Percentiles rank a stretch among this genome's conserved stretches.
phyloP scores from a whole-genome alignment of 2,329 filamentous ascomycete species.

The Atkinsonella texensis region DNA sequence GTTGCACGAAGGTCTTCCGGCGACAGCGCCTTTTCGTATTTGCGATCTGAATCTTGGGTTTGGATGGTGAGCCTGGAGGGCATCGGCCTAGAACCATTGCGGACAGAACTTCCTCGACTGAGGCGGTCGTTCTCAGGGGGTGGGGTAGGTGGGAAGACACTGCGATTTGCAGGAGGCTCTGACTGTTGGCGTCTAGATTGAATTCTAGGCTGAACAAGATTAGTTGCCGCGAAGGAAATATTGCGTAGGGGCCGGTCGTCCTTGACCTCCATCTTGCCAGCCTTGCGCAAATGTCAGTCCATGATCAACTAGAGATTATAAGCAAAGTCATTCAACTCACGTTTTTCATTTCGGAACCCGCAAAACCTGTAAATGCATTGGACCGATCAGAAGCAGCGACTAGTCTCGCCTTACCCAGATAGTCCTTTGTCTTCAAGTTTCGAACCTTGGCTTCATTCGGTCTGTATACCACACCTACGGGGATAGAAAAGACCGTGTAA shows the following conservation, averaged over 20 bases:
- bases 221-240: slow-evolving; percentile 84
- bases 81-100: slow-evolving; percentile 47
- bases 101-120: slow-evolving; percentile 47
- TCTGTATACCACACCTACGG: slow-evolving; percentile 86
- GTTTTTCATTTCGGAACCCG: slow-evolving; percentile 68
- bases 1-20: slow-evolving; percentile 25
- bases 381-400: slow-evolving; percentile 75
- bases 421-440: slow-evolving; percentile 95
- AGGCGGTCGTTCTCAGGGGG: slow-evolving; percentile 77
- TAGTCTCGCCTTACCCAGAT: slow-evolving; percentile 87
- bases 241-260: slow-evolving; percentile 77
- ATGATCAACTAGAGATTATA: slow-evolving; percentile 2
- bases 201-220: slow-evolving; percentile 79
- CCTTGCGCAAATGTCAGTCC: slow-evolving; percentile 22
- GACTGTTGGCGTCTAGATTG: slow-evolving; percentile 73
- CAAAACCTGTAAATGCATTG: slow-evolving; percentile 73
- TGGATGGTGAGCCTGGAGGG: slow-evolving; percentile 53
- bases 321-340: slow-evolving; percentile 26
- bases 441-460: slow-evolving; percentile 97
- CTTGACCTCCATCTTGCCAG: slow-evolving; percentile 41
- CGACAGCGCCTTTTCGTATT: slow-evolving; percentile 43
- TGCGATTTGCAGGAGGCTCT: slow-evolving; percentile 66
- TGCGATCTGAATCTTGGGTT: slow-evolving; percentile 37
- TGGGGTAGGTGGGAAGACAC: slow-evolving; percentile 94
- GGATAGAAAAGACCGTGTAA: slow-evolving; percentile 97